Conservation (phyloP, 306 rosid species). For the Medicago arabica region DNA sequence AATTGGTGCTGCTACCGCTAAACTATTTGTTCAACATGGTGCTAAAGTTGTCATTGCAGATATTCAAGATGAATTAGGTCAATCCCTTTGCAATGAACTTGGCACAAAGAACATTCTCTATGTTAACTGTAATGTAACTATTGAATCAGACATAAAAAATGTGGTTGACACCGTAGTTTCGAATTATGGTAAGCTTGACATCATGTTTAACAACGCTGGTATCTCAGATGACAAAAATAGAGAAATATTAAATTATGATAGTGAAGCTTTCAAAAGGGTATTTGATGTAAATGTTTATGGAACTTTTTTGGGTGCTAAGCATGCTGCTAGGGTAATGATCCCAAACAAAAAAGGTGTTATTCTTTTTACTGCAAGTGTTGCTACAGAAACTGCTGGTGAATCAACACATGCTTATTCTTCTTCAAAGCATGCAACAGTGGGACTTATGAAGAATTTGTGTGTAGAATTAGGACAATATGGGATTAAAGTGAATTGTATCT, state of each 20-base stretch:
- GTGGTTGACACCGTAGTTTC: constrained; percentile 56
- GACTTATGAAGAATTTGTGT: constrained; percentile 65
- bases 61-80: constrained; percentile 69
- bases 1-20: constrained; percentile 69
- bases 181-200: constrained; percentile 63
- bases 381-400: constrained; percentile 48
- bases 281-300: constrained; percentile 69
- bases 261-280: constrained; percentile 57
- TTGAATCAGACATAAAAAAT: constrained; percentile 56
- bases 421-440: constrained; percentile 76
- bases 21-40: constrained; percentile 61
- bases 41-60: constrained; percentile 72
- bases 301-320: constrained; percentile 70
- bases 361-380: constrained; percentile 65
- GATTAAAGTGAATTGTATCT: no score
- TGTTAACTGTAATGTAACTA: constrained; percentile 64
- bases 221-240: constrained; percentile 37
- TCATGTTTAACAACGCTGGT: constrained; percentile 80
- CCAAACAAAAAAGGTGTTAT: constrained; percentile 59
- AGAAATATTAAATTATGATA: constrained; percentile 18
- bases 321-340: constrained; percentile 69
- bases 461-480: constrained; percentile 51
- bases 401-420: constrained; percentile 56
- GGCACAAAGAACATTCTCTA: constrained; percentile 36
- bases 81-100: constrained; percentile 50